These are phyloP conservation scores for Parastagonospora nodorum DNA, from an alignment of 2,329 filamentous ascomycete species.

Conservation along the genomic window DNA sequence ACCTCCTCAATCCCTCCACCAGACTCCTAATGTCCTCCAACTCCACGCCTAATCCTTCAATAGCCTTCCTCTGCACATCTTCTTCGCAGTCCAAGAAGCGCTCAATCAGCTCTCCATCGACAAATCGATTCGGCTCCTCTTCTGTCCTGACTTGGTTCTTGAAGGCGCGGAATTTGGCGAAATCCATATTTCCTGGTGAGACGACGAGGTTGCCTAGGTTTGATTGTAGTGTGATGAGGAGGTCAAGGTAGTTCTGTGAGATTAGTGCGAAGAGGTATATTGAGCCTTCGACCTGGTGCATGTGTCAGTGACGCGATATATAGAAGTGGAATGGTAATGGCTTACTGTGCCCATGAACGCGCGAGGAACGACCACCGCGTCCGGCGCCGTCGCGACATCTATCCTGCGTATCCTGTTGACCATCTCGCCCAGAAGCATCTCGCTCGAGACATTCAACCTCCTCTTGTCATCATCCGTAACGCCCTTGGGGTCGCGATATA, in stretches of 20 bases:
- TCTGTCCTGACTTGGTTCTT: conserved; percentile 71
- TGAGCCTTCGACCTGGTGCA: conserved; percentile 76
- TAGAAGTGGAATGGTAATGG: background rate
- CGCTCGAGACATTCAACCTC: conserved; percentile 73
- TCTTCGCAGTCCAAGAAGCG: conserved; percentile 75
- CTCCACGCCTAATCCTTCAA: conserved; percentile 60
- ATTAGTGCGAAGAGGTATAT: conserved; percentile 90
- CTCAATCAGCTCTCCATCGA: conserved; percentile 92
- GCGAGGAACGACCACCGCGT: conserved; percentile 73
- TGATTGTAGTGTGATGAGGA: conserved; percentile 80
- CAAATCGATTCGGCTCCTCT: conserved; percentile 80
- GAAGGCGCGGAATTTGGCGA: conserved; percentile 82
- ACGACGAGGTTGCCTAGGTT: conserved; percentile 69
- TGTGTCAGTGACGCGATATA: conserved; percentile 12
- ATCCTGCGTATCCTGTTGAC: conserved; percentile 86
- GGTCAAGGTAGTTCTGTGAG: conserved; percentile 70
- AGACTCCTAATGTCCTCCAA: conserved; percentile 63
- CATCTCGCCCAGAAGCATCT: conserved; percentile 88
- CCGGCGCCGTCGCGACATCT: conserved; percentile 66
- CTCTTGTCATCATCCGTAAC: conserved; percentile 75
- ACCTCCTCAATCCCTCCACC: conserved; percentile 61
- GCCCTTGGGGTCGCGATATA: conserved; percentile 74
- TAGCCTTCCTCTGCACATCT: conserved; percentile 59
- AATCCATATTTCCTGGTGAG: conserved; percentile 74
- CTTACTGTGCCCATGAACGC: conserved; percentile 90